These are phyloP conservation scores for Solanum chaucha DNA, from an alignment of 257 asterid genomes.

Conservation along the genomic window DNA sequence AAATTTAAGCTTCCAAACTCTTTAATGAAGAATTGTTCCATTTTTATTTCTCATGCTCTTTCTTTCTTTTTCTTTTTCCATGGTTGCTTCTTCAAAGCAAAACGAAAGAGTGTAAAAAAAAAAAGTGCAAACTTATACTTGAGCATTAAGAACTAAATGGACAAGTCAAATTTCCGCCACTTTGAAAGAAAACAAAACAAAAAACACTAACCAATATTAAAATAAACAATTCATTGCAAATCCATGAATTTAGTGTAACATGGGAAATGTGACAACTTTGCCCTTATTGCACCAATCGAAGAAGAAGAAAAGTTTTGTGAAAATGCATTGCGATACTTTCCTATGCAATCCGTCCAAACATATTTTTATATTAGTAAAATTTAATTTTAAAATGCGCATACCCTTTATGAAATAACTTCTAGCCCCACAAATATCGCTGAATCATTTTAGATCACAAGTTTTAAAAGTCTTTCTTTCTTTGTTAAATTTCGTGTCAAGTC, in stretches of 20 bases:
- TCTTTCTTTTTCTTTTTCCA: too few relatives aligned
- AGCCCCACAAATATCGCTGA: too few relatives aligned
- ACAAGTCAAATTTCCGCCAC: background rate
- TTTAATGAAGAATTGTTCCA: background rate
- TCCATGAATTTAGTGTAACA: background rate
- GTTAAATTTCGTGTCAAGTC: too few relatives aligned
- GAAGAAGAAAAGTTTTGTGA: background rate
- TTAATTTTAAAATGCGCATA: too few relatives aligned
- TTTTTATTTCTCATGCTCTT: background rate
- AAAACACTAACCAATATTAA: background rate
- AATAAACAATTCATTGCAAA: background rate
- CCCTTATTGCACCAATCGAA: background rate
- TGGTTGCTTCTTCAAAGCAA: too few relatives aligned
- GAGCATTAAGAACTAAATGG: background rate
- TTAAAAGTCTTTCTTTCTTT: too few relatives aligned
- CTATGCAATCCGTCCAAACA: too few relatives aligned
- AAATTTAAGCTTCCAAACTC: too few relatives aligned
- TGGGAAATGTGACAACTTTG: background rate
- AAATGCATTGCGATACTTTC: background rate
- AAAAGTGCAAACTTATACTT: background rate
- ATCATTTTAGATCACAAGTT: too few relatives aligned
- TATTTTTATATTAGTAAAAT: too few relatives aligned
- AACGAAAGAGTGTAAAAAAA: background rate
- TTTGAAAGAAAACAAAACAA: background rate
- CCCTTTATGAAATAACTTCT: too few relatives aligned